Conservation (phyloP, 306 rosid genomes). For the Prosopis cineraria region DNA sequence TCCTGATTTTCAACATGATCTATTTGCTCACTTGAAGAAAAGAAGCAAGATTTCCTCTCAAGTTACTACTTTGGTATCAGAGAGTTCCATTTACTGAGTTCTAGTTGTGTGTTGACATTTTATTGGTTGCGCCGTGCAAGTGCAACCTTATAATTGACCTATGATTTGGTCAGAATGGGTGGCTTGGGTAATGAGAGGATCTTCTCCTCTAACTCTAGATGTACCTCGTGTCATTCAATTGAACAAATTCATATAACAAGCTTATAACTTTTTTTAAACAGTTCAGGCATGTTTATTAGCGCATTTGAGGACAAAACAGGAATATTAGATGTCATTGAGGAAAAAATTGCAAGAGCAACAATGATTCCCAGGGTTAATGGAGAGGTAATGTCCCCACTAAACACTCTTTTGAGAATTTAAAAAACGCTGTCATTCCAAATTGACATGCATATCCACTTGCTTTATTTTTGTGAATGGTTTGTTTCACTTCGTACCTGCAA, state of each 20-base stretch:
- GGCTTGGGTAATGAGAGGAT: slow-evolving; percentile 17
- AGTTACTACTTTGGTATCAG: not conserved
- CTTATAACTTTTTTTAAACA: slow-evolving; percentile 40
- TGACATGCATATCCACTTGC: not conserved
- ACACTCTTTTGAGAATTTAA: slow-evolving; percentile 10
- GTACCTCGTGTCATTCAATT: slow-evolving; percentile 21
- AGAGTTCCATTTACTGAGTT: not conserved
- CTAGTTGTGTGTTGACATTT: not conserved
- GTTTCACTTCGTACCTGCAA: not conserved
- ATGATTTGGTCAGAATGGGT: slow-evolving; percentile 19
- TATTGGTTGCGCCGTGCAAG: not conserved
- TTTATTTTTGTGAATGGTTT: not conserved
- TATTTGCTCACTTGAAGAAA: not conserved
- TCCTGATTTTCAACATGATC: not conserved
- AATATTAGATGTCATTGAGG: slow-evolving; percentile 67
- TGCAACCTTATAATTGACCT: slow-evolving; percentile 14
- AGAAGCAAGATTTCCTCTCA: not conserved
- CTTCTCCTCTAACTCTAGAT: slow-evolving; percentile 17
- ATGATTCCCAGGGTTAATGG: slow-evolving; percentile 88
- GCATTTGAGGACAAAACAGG: slow-evolving; percentile 79
- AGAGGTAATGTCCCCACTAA: slow-evolving; percentile 61
- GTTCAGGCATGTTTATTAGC: slow-evolving; percentile 83
- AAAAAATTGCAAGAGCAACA: slow-evolving; percentile 83
- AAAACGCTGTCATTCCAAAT: not conserved
- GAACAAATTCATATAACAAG: slow-evolving; percentile 22